phyloP scores from a whole-genome alignment of 305 asterid genomes.

The Fraxinus greggii region DNA sequence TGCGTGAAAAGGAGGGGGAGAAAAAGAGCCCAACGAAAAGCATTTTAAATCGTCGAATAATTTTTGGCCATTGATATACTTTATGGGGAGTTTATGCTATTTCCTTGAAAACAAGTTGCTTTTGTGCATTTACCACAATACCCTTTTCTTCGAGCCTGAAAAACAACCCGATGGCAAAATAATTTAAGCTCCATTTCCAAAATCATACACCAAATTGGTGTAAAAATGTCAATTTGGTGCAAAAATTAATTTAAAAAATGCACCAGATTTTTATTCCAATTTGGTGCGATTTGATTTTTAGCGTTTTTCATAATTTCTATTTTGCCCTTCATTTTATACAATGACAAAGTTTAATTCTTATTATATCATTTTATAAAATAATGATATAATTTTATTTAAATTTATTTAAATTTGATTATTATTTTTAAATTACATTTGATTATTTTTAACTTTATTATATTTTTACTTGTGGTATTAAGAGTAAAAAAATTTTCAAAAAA shows the following conservation, averaged over 20 bases:
- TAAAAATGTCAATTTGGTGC: not conserved
- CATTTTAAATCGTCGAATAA: not conserved
- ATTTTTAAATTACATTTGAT: not conserved
- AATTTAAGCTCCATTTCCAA: not conserved
- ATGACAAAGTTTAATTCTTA: not conserved
- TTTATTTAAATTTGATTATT: too few species aligned
- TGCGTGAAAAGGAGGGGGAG: not conserved
- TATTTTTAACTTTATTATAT: not conserved
- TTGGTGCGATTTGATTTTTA: too few species aligned
- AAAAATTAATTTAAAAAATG: too few species aligned
- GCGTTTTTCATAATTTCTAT: not conserved
- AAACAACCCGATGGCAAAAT: not conserved
- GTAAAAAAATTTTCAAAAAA: too few species aligned
- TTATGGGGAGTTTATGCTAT: not conserved
- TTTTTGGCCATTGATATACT: not conserved
- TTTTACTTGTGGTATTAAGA: too few species aligned
- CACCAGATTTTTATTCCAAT: not conserved
- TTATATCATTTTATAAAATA: too few species aligned
- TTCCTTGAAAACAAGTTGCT: slow-evolving; percentile 15
- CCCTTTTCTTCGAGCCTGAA: slow-evolving; percentile 8
- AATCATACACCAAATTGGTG: not conserved
- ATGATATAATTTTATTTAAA: not conserved
- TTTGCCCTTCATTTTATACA: not conserved
- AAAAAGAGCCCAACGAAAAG: not conserved
- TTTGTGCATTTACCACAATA: not conserved